Evolutionary conservation across 139 green algal genomes (phyloP).

Genomic region (Picocystis salinarum): DNA sequence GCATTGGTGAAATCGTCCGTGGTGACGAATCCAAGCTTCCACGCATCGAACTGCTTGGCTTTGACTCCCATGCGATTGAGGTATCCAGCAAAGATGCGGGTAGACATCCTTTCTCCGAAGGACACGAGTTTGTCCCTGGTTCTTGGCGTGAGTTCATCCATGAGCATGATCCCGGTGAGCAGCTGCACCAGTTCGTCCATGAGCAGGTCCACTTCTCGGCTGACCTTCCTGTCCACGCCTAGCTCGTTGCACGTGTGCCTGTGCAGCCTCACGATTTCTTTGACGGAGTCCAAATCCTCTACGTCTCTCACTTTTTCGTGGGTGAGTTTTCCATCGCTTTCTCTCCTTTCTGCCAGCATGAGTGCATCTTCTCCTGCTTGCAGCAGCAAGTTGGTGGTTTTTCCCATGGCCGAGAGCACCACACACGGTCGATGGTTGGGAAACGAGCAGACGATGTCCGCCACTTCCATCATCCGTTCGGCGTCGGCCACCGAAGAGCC

Average conservation of each 20-base stretch:
- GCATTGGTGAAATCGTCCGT: conserved; percentile 86
- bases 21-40: conserved; percentile 64
- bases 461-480: conserved; percentile 80
- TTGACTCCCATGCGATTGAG: conserved; percentile 17
- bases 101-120: conserved; percentile 92
- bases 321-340: conserved; percentile 8
- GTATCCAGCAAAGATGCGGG: conserved; percentile 78
- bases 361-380: conserved; percentile 60
- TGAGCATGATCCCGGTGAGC: conserved; percentile 21
- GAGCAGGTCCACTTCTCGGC: conserved; percentile 10
- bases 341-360: conserved; percentile 1
- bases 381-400: conserved; percentile 94
- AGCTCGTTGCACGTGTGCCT: conserved; percentile 16
- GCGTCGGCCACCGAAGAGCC: conserved; percentile 78
- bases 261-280: conserved; percentile 51
- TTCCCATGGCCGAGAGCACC: conserved; percentile 97
- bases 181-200: conserved; percentile 26
- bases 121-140: conserved; percentile 83
- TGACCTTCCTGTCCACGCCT: conserved; percentile 7
- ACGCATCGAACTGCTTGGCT: conserved; percentile 68
- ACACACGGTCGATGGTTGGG: conserved; percentile 60
- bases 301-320: conserved; percentile 1
- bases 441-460: conserved; percentile 77
- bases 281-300: conserved; percentile 17
- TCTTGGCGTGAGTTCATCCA: conserved; percentile 70